phyloP scores from a whole-genome alignment of 75 land plant genomes.

The Cupressus sempervirens region DNA sequence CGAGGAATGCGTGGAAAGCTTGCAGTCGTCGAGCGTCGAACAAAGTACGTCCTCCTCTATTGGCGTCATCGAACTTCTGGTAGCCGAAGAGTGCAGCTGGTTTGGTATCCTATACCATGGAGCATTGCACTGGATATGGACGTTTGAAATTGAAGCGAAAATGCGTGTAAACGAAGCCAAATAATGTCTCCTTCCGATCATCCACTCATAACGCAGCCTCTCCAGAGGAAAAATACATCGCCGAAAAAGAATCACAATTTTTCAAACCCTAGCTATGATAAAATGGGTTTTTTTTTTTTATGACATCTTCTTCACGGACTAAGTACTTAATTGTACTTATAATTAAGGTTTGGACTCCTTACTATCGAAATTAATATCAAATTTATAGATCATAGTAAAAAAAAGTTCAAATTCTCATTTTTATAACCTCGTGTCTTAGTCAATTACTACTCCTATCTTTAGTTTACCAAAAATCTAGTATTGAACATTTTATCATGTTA shows the following conservation, averaged over 20 bases:
- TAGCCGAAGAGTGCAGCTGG: background rate
- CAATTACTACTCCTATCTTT: too few relatives aligned
- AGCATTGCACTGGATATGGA: background rate
- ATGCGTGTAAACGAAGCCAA: background rate
- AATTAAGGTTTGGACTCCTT: too few relatives aligned
- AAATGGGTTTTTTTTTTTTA: too few relatives aligned
- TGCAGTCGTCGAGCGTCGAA: constrained; percentile 2
- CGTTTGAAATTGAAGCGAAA: background rate
- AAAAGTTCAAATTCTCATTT: too few relatives aligned
- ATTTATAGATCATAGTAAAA: too few relatives aligned
- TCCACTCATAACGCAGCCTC: background rate
- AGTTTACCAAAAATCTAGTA: too few relatives aligned
- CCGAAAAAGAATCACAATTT: background rate
- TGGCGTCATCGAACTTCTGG: background rate
- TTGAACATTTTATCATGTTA: too few relatives aligned
- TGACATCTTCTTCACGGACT: too few relatives aligned
- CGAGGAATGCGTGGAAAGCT: background rate
- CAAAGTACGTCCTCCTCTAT: constrained; percentile 20
- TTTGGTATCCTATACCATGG: background rate
- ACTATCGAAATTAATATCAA: too few relatives aligned
- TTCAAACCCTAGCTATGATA: background rate
- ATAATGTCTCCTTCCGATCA: background rate
- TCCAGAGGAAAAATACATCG: background rate
- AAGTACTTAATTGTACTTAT: too few relatives aligned
- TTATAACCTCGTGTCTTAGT: too few relatives aligned